phyloP scores from a whole-genome alignment of 192 early-diverging fungal species.

The Dissophora globulifera region DNA sequence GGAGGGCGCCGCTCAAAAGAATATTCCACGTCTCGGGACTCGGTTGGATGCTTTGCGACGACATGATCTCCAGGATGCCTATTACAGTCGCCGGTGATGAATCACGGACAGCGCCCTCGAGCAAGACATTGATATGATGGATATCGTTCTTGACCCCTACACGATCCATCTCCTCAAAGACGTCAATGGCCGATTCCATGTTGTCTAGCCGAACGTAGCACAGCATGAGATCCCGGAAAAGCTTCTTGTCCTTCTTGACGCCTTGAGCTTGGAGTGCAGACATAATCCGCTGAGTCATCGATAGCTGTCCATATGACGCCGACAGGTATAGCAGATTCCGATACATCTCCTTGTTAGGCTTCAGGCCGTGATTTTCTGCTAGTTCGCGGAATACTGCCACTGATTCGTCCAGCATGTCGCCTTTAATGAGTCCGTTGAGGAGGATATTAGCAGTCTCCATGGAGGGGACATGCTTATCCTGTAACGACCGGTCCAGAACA shows the following conservation, averaged over 20 bases:
- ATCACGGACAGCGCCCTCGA: constrained; percentile 33
- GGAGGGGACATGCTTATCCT: constrained; percentile 24
- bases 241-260: constrained; percentile 19
- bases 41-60: constrained; percentile 14
- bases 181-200: constrained; percentile 26
- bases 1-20: constrained; percentile 21
- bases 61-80: constrained; percentile 47
- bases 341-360: constrained; percentile 18
- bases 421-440: constrained; percentile 13
- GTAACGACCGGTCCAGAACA: constrained; percentile 13
- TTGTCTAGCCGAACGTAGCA: constrained; percentile 36
- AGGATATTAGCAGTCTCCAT: constrained; percentile 26
- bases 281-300: constrained; percentile 33
- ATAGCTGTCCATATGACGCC: constrained; percentile 24
- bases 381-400: constrained; percentile 32
- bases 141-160: constrained; percentile 4
- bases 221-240: constrained; percentile 27
- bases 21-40: constrained; percentile 40
- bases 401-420: constrained; percentile 31
- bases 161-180: constrained; percentile 38
- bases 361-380: constrained; percentile 33
- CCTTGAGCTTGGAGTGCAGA: constrained; percentile 25
- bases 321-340: constrained; percentile 23
- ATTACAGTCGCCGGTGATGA: constrained; percentile 17
- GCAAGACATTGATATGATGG: constrained; percentile 32